Evolutionary conservation across 208 protist genomes (phyloP).

Genomic region (Strigomonas oncopelti): DNA sequence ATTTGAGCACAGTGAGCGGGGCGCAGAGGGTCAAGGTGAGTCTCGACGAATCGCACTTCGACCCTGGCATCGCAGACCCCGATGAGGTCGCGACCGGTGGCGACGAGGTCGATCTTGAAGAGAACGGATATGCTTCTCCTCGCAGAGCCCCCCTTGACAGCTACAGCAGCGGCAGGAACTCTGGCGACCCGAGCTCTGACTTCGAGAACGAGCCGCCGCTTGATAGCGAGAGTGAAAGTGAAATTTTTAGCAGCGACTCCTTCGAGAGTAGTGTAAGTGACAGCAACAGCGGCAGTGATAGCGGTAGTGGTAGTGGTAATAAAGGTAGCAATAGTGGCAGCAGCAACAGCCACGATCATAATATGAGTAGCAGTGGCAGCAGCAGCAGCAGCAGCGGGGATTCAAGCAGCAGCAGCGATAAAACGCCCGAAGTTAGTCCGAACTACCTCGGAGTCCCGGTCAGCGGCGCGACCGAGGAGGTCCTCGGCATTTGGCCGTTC

Average conservation of each 20-base stretch:
- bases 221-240: too few relatives aligned
- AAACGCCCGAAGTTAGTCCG: neutral
- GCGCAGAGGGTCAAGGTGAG: neutral
- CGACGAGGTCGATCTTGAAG: too few relatives aligned
- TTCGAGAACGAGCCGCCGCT: too few relatives aligned
- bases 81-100: too few relatives aligned
- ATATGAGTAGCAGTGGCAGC: neutral
- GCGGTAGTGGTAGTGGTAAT: neutral
- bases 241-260: neutral
- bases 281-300: neutral
- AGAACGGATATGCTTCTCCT: too few relatives aligned
- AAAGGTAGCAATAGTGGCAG: neutral
- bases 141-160: too few relatives aligned
- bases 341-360: neutral
- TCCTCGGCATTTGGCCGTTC: constrained; percentile 2
- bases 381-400: neutral
- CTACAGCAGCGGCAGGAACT: too few relatives aligned
- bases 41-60: neutral
- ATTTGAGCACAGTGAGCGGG: neutral
- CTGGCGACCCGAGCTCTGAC: too few relatives aligned
- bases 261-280: neutral
- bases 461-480: neutral
- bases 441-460: constrained; percentile 7
- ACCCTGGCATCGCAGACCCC: too few relatives aligned
- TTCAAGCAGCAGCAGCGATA: neutral